Conservation (phyloP, 1,139 yeast genomes). For the Yamadazyma diddensiae region DNA sequence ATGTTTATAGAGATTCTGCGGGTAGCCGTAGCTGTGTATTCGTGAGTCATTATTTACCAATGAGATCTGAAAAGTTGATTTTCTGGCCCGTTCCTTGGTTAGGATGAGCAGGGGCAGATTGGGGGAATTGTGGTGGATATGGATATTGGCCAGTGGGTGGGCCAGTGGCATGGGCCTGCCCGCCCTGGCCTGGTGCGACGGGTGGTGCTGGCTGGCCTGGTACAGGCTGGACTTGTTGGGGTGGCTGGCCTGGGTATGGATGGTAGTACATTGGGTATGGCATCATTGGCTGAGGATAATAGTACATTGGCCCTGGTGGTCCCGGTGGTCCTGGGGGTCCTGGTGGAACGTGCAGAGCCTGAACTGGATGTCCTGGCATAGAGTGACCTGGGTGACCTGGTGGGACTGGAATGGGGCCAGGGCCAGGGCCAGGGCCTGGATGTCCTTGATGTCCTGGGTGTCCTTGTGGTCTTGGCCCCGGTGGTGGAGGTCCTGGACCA, state of each 20-base stretch:
- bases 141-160: not conserved
- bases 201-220: slow-evolving; percentile 1
- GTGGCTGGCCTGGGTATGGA: slow-evolving; percentile 1
- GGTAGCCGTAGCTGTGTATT: no score
- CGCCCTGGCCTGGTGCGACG: not conserved
- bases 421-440: not conserved
- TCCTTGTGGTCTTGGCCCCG: no score
- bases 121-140: not conserved
- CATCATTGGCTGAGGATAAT: not conserved
- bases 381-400: slow-evolving; percentile 31
- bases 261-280: not conserved
- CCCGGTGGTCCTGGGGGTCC: slow-evolving; percentile 1
- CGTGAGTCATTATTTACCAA: no score
- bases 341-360: not conserved
- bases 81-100: not conserved
- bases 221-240: not conserved
- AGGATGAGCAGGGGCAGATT: not conserved
- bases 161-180: not conserved
- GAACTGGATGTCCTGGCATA: slow-evolving; percentile 24
- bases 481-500: not conserved
- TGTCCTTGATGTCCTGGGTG: no score
- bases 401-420: not conserved
- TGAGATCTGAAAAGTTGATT: not conserved
- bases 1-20: no score
- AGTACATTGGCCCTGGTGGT: not conserved